Percentiles rank a stretch among this genome's conserved stretches.
phyloP scores from a whole-genome alignment of 2,329 filamentous ascomycete genomes.

The Reticulascus tulasneorum region DNA sequence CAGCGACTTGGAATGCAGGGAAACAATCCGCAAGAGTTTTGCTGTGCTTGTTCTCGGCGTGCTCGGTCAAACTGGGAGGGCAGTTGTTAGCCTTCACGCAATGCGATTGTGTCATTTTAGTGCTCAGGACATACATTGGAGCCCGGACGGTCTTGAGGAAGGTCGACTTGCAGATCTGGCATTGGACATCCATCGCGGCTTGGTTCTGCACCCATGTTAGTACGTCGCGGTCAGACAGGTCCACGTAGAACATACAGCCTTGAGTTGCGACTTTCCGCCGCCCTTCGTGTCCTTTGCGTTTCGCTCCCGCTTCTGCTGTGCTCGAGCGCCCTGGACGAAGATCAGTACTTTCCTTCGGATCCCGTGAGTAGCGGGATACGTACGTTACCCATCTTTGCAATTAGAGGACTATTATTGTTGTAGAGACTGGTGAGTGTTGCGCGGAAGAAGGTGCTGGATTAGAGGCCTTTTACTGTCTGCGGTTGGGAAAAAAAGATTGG shows the following conservation, averaged over 20 bases:
- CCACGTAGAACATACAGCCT: conserved; percentile 49
- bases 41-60: conserved; percentile 73
- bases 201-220: conserved; percentile 52
- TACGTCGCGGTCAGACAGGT: conserved; percentile 11
- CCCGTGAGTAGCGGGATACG: conserved; percentile 12
- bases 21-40: conserved; percentile 71
- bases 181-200: conserved; percentile 72
- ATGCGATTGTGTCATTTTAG: not conserved
- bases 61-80: conserved; percentile 56
- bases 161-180: conserved; percentile 70
- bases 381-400: conserved; percentile 17
- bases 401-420: not conserved
- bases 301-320: conserved; percentile 69
- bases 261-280: conserved; percentile 63
- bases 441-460: no score
- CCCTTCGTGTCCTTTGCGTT: conserved; percentile 58
- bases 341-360: conserved; percentile 11
- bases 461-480: no score
- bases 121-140: conserved; percentile 53
- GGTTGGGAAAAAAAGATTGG: no score
- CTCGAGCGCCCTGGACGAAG: conserved; percentile 60
- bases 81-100: conserved; percentile 6
- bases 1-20: conserved; percentile 42
- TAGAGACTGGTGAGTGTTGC: not conserved
- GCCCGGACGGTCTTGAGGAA: conserved; percentile 75